Evolutionary conservation across 2,329 filamentous ascomycete genomes (phyloP), one percentile per base, ranked within the genome.

Genomic region (Cryphonectria radicalis): DNA sequence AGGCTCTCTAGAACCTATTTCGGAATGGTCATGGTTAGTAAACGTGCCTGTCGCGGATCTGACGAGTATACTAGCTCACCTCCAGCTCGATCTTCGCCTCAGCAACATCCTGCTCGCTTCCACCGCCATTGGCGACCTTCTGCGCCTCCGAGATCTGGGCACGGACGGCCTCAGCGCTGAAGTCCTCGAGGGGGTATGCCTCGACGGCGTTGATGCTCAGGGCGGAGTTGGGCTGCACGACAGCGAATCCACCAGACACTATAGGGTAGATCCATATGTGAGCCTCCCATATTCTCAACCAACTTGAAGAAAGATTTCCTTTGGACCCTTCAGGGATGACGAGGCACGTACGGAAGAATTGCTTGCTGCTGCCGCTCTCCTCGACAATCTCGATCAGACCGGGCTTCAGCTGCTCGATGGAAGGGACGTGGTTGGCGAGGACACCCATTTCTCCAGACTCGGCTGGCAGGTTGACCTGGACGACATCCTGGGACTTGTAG

Each of bases 401-500:
- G 74, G 96, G 95, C 90, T 97, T 97, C 84, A 99, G 89, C 89
- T 99, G 96, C 89, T 99, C 96, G 81, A 99, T 98, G 74, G 95
- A 94, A 76, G 96, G 95, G 79, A 99, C 96, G 90, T 99, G 96
- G 89, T 96, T 97, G 83, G 96, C 96, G 81, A 99, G 92, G 79
- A 99, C 92, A 92, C 96, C 96, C 96, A 99, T 99, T 79, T 98
- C 96, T 83, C 96, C 96, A 74, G 95, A 97, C 84, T 97, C 96
- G 81, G 96, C 96, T 82, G 96, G 92, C 80, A 99, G 92, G 90
- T 99, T 99, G 88, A 99, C 96, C 88, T 99, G 96, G 81, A 98
- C 91, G 81, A 91, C 88, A 80, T 89, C 88, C 79, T 90, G 85
- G 77, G 85, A 90, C 83, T 88, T 89, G 87, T 89, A 91, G 85